phyloP scores from a whole-genome alignment of 2,329 filamentous ascomycete species.

The Ophiosphaerella korrae region DNA sequence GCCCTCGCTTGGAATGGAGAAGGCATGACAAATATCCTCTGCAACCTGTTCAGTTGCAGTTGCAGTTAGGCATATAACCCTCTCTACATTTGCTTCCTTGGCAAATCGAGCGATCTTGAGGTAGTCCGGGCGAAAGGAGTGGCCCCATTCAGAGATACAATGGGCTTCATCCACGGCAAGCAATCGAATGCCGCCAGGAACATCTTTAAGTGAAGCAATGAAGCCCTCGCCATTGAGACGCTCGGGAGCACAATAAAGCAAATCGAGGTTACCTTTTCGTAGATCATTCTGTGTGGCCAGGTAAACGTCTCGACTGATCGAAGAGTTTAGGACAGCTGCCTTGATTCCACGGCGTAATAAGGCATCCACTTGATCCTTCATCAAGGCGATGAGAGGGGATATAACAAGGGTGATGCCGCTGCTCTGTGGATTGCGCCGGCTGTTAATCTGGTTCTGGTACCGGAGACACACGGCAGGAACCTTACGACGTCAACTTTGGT shows the following conservation, averaged over 20 bases:
- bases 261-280: slow-evolving; percentile 72
- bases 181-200: slow-evolving; percentile 72
- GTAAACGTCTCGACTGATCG: slow-evolving; percentile 60
- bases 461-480: slow-evolving; percentile 51
- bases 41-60: slow-evolving; percentile 81
- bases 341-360: slow-evolving; percentile 72
- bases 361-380: slow-evolving; percentile 94
- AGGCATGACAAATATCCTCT: slow-evolving; percentile 84
- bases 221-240: slow-evolving; percentile 83
- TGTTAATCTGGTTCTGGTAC: slow-evolving; percentile 44
- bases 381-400: slow-evolving; percentile 87
- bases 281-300: slow-evolving; percentile 61
- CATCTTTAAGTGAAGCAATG: slow-evolving; percentile 64
- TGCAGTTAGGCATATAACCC: slow-evolving; percentile 75
- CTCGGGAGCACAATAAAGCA: slow-evolving; percentile 93
- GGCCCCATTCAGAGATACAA: slow-evolving; percentile 96
- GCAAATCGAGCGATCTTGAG: slow-evolving; percentile 73
- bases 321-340: slow-evolving; percentile 80
- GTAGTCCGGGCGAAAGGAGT: slow-evolving; percentile 96
- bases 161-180: slow-evolving; percentile 97
- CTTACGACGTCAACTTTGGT: slow-evolving; percentile 13
- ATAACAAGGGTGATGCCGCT: slow-evolving; percentile 86
- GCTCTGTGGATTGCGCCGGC: slow-evolving; percentile 61
- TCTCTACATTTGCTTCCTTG: slow-evolving; percentile 83
- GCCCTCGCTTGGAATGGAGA: slow-evolving; percentile 72